phyloP scores from a whole-genome alignment of 2,329 filamentous ascomycete species.

The Alternaria sp. region DNA sequence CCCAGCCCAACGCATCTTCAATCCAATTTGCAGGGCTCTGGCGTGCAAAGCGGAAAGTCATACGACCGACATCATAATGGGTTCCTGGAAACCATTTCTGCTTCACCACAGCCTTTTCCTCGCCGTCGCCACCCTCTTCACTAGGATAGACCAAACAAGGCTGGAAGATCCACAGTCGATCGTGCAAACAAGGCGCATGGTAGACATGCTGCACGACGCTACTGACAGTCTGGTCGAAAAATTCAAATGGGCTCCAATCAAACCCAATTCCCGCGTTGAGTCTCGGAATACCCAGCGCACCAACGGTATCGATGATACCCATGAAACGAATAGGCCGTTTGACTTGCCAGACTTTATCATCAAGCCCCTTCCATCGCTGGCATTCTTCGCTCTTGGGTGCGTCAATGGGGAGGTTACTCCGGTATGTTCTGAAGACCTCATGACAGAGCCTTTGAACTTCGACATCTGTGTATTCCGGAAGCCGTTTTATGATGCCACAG shows the following conservation, averaged over 20 bases:
- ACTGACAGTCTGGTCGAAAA: constrained; percentile 47
- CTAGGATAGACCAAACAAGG: constrained; percentile 21
- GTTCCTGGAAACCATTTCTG: constrained; percentile 50
- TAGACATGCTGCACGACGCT: constrained; percentile 45
- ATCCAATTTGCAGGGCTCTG: constrained; percentile 38
- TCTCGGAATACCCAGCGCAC: constrained; percentile 44
- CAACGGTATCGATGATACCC: constrained; percentile 48
- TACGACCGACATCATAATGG: constrained; percentile 50
- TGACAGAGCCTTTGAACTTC: constrained; percentile 39
- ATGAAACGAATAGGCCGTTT: constrained; percentile 44
- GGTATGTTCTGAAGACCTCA: constrained; percentile 46
- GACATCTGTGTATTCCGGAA: constrained; percentile 10
- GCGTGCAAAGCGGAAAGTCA: constrained; percentile 46
- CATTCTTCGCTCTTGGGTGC: constrained; percentile 37
- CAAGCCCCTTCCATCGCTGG: constrained; percentile 24
- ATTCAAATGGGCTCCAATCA: constrained; percentile 48
- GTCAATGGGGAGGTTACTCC: constrained; percentile 38
- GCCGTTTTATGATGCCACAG: constrained; percentile 49
- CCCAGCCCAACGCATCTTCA: constrained; percentile 35
- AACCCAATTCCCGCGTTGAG: constrained; percentile 48
- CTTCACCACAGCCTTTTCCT: constrained; percentile 25
- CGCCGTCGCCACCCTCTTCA: constrained; percentile 11
- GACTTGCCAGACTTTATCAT: constrained; percentile 38
- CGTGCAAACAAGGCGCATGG: constrained; percentile 45
- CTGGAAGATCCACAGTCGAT: constrained; percentile 47